Percentiles rank a stretch among this genome's conserved stretches.
These are phyloP conservation scores for Pyrenophora teres DNA, from an alignment of 2,329 filamentous ascomycete genomes.

Conservation along the genomic window DNA sequence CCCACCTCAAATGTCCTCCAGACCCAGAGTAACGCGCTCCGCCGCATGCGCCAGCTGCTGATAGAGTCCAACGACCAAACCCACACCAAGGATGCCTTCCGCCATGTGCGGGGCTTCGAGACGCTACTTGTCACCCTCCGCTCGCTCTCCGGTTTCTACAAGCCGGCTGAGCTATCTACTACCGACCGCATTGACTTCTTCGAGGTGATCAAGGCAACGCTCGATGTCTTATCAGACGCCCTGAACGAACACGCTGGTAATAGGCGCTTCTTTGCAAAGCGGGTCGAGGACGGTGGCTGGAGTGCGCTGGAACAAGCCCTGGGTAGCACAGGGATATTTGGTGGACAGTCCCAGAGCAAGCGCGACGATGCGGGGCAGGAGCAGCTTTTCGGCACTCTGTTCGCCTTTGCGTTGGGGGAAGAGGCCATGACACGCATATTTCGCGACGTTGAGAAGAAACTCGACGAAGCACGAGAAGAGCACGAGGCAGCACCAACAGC, in stretches of 20 bases:
- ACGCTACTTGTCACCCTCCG: constrained; percentile 71
- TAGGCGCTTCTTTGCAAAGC: constrained; percentile 79
- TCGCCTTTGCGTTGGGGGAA: constrained; percentile 81
- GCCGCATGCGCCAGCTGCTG: constrained; percentile 68
- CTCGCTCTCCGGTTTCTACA: constrained; percentile 75
- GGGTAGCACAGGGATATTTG: constrained; percentile 63
- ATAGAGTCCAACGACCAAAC: constrained; percentile 57
- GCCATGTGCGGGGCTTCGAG: constrained; percentile 79
- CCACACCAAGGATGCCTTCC: constrained; percentile 77
- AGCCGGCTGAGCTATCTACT: constrained; percentile 64
- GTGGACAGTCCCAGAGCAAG: constrained; percentile 37
- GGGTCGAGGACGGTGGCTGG: constrained; percentile 79
- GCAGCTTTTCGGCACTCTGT: constrained; percentile 80
- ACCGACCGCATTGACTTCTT: constrained; percentile 70
- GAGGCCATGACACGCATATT: constrained; percentile 74
- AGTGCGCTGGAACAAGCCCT: constrained; percentile 71
- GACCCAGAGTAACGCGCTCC: constrained; percentile 58
- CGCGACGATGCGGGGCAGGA: constrained; percentile 56
- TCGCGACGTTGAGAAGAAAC: constrained; percentile 44
- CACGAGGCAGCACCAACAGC: constrained; percentile 9
- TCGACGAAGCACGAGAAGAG: constrained; percentile 21
- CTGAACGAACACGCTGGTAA: constrained; percentile 84
- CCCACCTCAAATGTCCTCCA: constrained; percentile 42
- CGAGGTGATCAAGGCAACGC: constrained; percentile 70
- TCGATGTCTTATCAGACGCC: constrained; percentile 74